Percentiles rank a stretch among this genome's conserved stretches.
Conservation (phyloP, 495 filamentous ascomycete genomes). For the Friedmanniomyces simplex region DNA sequence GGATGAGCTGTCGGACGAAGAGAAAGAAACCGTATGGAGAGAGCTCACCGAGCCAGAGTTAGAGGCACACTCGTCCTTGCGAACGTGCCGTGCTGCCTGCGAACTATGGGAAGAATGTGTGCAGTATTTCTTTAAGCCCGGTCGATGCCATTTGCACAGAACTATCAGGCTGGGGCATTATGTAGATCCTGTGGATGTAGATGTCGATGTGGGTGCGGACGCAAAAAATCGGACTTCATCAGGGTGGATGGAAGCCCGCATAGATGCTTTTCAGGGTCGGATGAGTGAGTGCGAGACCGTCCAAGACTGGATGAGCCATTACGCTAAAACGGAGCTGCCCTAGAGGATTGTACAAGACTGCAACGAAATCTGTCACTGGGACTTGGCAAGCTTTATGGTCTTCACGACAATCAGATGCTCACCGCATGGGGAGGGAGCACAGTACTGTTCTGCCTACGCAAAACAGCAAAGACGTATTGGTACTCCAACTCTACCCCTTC, state of each 20-base stretch:
- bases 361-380: not conserved
- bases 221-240: not conserved
- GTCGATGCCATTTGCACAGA: conserved; percentile 6
- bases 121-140: not conserved
- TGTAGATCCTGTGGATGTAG: not conserved
- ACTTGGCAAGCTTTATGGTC: not conserved
- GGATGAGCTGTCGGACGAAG: not conserved
- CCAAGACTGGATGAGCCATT: too few species aligned
- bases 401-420: not conserved
- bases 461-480: not conserved
- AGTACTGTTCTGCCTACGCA: not conserved
- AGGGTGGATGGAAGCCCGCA: not conserved
- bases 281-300: not conserved
- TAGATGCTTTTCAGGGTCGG: too few species aligned
- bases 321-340: not conserved
- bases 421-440: not conserved
- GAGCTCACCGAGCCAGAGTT: not conserved
- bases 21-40: not conserved
- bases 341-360: conserved; percentile 1
- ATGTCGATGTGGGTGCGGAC: not conserved
- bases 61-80: not conserved
- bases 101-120: conserved; percentile 2
- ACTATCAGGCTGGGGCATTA: conserved; percentile 4
- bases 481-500: not conserved
- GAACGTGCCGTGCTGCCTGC: not conserved